These are phyloP conservation scores for Candida pini DNA, from an alignment of 805 yeast species.

Conservation along the genomic window DNA sequence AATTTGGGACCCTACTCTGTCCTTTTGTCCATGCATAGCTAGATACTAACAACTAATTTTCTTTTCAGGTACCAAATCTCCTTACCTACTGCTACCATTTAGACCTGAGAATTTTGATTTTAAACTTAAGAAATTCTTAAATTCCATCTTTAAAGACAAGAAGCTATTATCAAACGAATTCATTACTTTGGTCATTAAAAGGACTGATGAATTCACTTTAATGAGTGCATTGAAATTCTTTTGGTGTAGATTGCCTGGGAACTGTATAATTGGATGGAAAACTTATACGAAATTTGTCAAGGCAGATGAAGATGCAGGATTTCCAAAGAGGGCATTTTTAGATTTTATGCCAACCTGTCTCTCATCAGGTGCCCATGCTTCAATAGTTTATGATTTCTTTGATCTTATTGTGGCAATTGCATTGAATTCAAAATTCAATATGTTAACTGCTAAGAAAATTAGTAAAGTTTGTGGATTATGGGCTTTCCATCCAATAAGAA, in stretches of 20 bases:
- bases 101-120: conserved; percentile 62
- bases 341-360: conserved; percentile 82
- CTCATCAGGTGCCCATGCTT: conserved; percentile 80
- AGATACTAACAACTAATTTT: neutral
- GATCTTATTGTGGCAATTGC: conserved; percentile 75
- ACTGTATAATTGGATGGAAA: conserved; percentile 82
- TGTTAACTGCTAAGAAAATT: conserved; percentile 73
- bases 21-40: neutral
- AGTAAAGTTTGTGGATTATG: conserved; percentile 80
- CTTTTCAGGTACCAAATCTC: conserved; percentile 51
- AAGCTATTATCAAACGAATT: conserved; percentile 37
- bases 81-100: conserved; percentile 71
- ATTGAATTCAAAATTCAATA: conserved; percentile 71
- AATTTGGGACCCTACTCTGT: neutral
- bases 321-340: conserved; percentile 67
- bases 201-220: conserved; percentile 63
- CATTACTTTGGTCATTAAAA: conserved; percentile 38
- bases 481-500: conserved; percentile 56
- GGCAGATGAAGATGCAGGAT: conserved; percentile 58
- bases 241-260: conserved; percentile 81
- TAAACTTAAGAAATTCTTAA: conserved; percentile 52
- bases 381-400: conserved; percentile 81
- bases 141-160: conserved; percentile 51
- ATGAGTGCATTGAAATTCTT: conserved; percentile 72
- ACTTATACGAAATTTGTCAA: conserved; percentile 66